Base-by-base conservation (phyloP, 768 basidiomycete genomes). In the Lenzites betulinus region DNA sequence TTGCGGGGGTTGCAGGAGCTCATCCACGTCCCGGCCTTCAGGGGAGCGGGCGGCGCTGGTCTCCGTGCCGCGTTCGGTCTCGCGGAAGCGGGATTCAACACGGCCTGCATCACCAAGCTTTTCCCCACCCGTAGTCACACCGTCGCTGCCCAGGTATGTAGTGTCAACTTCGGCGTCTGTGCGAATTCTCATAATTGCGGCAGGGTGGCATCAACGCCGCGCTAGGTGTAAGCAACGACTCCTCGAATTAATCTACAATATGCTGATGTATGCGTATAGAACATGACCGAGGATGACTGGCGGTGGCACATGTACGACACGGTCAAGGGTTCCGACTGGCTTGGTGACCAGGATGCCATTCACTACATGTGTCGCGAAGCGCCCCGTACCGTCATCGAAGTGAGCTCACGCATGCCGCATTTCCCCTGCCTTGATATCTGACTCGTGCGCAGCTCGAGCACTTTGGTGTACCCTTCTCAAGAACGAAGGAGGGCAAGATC, bases 271-370 rank as follows among this genome's bases (percentile, higher is more conserved):
- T 66, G 54, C 54, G n/a, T 36, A 48, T 71, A 93, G 88, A 97
- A 98, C 79, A 95, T 98, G 95, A 97, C 95, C 4, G 97, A 99
- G 78, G 97, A 98, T 71, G 95, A 98, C 74, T 98, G 95, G 95
- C 80, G 95, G 76, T 97, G 95, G 95, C 95, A 97, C 73, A 97
- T 96, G 94, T 96, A 94, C 70, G 93, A 93, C 72, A 94, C 92
- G 52, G 96, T 98, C 59, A 99, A 99, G 83, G 97, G 97, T 63
- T 97, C 95, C 53, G 97, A 99, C 78, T 99, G 97, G 97, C 88
- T 98, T 39, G 97, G 97, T 75, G 97, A 99, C 79, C 95, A 95
- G 77, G 97, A 99, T 71, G 97, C 97, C 50, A 98, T 99, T 68
- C 97, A 98, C 72, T 99, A 98, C 79, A 99, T 99, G 97, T 97